A percentile compares a stretch with the other conserved stretches of the same genome.
These are phyloP conservation scores for Cenchrus americanus DNA, from an alignment of 176 grass and related monocot species.

Conservation along the genomic window DNA sequence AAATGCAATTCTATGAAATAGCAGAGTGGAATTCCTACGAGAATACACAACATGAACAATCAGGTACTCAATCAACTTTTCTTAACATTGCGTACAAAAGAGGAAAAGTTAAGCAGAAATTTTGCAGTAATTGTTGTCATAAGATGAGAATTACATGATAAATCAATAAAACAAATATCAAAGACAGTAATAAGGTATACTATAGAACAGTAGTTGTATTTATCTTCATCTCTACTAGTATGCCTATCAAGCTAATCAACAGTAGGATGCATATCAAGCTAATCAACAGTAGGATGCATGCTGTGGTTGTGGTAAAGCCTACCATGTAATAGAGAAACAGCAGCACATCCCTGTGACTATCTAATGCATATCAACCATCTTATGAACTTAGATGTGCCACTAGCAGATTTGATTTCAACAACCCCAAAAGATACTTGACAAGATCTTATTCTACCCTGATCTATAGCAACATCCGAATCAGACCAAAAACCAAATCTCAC, in stretches of 20 bases:
- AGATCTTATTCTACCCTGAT: neutral
- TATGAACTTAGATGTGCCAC: too few relatives aligned
- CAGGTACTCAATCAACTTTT: slow-evolving; percentile 24
- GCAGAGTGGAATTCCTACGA: slow-evolving; percentile 16
- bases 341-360: too few relatives aligned
- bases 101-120: neutral
- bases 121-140: neutral
- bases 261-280: too few relatives aligned
- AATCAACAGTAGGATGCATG: too few relatives aligned
- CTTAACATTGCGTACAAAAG: neutral
- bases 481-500: neutral
- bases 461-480: too few relatives aligned
- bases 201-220: too few relatives aligned
- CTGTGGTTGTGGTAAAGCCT: too few relatives aligned
- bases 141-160: neutral
- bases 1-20: slow-evolving; percentile 1
- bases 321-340: too few relatives aligned
- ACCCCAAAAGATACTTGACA: neutral
- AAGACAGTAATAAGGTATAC: too few relatives aligned
- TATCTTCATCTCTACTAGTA: too few relatives aligned
- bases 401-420: neutral
- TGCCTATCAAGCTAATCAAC: too few relatives aligned
- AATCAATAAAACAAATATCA: slow-evolving; percentile 5
- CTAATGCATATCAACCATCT: too few relatives aligned
- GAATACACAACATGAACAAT: slow-evolving; percentile 24